Evolutionary conservation across 176 grass and related monocot genomes (phyloP).

Genomic region (Musa acuminata): DNA sequence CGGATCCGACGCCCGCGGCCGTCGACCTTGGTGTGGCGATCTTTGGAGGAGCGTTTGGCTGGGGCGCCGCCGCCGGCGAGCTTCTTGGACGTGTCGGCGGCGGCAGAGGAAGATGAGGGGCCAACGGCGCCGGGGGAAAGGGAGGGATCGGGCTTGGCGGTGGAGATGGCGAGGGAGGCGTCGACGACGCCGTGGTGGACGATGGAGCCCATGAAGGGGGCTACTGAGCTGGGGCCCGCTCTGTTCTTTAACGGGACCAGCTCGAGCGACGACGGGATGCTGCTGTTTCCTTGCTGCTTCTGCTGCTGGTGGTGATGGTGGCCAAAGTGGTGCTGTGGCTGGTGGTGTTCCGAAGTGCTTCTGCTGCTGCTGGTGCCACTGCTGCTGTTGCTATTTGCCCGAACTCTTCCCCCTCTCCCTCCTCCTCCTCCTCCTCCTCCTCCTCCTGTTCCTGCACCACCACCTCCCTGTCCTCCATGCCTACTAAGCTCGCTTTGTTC

Average conservation of each 20-base stretch:
- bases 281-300: conserved; percentile 23
- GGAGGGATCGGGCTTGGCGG: not conserved
- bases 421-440: conserved; percentile 25
- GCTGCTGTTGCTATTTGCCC: conserved; percentile 64
- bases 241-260: conserved; percentile 43
- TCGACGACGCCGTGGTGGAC: conserved; percentile 26
- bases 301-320: conserved; percentile 57
- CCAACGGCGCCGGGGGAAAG: not conserved
- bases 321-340: conserved; percentile 27
- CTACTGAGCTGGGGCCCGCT: conserved; percentile 14
- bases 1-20: conserved; percentile 85
- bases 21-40: conserved; percentile 95
- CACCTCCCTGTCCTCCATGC: conserved; percentile 29
- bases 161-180: conserved; percentile 34
- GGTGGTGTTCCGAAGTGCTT: conserved; percentile 53
- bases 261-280: conserved; percentile 7
- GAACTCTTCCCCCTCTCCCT: conserved; percentile 1
- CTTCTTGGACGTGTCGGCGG: conserved; percentile 28
- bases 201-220: conserved; percentile 66
- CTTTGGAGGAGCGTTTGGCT: conserved; percentile 68
- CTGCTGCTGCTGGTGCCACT: conserved; percentile 84
- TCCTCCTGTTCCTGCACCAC: conserved; percentile 1
- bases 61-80: conserved; percentile 8
- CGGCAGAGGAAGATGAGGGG: not conserved
- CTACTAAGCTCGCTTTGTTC: conserved; percentile 27